Conservation (phyloP, 2,329 filamentous ascomycete species). For the Claviceps sp. region DNA sequence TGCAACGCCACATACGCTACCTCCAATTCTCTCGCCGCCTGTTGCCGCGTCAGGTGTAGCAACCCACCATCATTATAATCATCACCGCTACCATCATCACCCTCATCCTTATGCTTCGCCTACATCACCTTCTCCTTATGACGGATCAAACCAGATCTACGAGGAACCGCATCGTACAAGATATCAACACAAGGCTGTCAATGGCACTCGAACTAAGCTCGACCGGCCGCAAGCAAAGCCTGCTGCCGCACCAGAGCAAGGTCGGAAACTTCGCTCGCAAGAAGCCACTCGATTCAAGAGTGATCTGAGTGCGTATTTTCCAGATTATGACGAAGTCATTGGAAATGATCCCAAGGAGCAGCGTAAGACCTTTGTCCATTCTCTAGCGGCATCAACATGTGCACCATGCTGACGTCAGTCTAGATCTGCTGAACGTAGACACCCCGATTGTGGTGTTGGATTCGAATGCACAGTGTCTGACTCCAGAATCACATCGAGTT, state of each 20-base stretch:
- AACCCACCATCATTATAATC: constrained; percentile 5
- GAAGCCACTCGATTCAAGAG: constrained; percentile 81
- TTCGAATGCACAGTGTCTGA: constrained; percentile 22
- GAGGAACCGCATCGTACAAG: constrained; percentile 26
- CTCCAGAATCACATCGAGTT: constrained; percentile 5
- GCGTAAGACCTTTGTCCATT: constrained; percentile 38
- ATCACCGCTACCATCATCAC: constrained; percentile 1
- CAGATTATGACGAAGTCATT: constrained; percentile 88
- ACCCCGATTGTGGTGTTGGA: constrained; percentile 63
- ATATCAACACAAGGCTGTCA: constrained; percentile 44
- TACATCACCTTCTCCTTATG: constrained; percentile 7
- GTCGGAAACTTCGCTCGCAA: constrained; percentile 71
- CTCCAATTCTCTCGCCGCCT: constrained; percentile 1
- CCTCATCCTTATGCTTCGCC: constrained; percentile 5
- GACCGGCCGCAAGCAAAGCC: constrained; percentile 38
- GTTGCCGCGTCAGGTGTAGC: constrained; percentile 1
- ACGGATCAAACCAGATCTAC: constrained; percentile 9
- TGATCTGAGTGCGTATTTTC: constrained; percentile 80
- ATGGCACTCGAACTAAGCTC: constrained; percentile 49
- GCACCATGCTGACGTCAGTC: not conserved
- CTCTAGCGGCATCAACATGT: no score
- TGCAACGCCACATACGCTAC: not conserved
- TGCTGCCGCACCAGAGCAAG: constrained; percentile 41
- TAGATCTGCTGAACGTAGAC: constrained; percentile 60
- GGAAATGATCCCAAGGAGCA: constrained; percentile 69